phyloP scores from a whole-genome alignment of 108 stramenopile species.

The Mediolabrus comicus region DNA sequence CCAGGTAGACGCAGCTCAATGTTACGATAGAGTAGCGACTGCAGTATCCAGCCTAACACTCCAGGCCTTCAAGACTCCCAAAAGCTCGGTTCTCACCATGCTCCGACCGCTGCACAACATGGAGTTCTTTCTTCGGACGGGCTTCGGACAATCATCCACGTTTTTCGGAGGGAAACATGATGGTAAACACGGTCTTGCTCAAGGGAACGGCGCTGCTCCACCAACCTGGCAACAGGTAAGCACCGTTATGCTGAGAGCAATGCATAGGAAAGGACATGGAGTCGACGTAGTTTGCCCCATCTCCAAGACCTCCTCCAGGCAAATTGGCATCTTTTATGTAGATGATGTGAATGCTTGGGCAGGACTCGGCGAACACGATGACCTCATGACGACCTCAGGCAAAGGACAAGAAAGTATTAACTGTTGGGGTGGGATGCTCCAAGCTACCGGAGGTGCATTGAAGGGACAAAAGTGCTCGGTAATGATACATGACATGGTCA shows the following conservation, averaged over 20 bases:
- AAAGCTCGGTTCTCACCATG: not conserved
- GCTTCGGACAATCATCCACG: conserved; percentile 14
- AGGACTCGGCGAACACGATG: not conserved
- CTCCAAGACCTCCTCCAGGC: not conserved
- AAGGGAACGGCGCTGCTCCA: conserved; percentile 29
- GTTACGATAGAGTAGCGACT: conserved; percentile 21
- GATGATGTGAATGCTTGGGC: conserved; percentile 11
- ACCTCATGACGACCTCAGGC: not conserved
- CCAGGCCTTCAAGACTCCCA: not conserved
- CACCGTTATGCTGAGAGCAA: not conserved
- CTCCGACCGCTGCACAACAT: conserved; percentile 11
- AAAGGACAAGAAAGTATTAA: not conserved
- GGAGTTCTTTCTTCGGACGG: conserved; percentile 26
- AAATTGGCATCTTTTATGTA: conserved; percentile 12
- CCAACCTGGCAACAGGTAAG: conserved; percentile 8
- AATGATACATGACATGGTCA: not conserved
- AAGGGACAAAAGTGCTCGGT: not conserved
- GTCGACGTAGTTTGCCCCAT: not conserved
- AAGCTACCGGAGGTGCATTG: conserved; percentile 1
- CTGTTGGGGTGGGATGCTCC: not conserved
- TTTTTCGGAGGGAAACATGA: not conserved
- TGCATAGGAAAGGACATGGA: conserved; percentile 1
- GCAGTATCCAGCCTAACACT: conserved; percentile 4
- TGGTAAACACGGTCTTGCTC: conserved; percentile 16
- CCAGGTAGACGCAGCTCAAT: conserved; percentile 6